These are phyloP conservation scores for Podospora pseudoanserina DNA, from an alignment of 495 filamentous ascomycete species.

Conservation along the genomic window DNA sequence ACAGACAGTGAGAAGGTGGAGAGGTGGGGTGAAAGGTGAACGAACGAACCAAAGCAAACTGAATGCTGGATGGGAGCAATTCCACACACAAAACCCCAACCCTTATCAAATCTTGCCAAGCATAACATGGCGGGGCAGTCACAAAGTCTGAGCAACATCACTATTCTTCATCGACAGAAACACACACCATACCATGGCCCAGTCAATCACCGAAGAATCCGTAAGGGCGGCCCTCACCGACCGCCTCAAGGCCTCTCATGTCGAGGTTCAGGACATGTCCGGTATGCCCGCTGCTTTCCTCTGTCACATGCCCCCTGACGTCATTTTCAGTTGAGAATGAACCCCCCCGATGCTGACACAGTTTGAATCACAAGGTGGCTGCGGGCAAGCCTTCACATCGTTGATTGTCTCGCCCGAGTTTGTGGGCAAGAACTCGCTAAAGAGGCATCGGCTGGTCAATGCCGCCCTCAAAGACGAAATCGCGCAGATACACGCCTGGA, in stretches of 20 bases:
- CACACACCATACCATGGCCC: conserved; percentile 47
- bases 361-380: conserved; percentile 57
- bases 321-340: conserved; percentile 12
- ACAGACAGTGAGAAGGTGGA: not conserved
- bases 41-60: no score
- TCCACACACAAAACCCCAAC: conserved; percentile 13
- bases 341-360: conserved; percentile 3
- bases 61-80: not conserved
- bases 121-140: conserved; percentile 16
- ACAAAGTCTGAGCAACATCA: conserved; percentile 3
- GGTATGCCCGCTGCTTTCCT: conserved; percentile 51
- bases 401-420: conserved; percentile 88
- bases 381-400: conserved; percentile 91
- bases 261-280: conserved; percentile 90
- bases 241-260: conserved; percentile 73
- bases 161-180: conserved; percentile 14
- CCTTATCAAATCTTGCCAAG: conserved; percentile 8
- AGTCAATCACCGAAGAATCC: conserved; percentile 64
- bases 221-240: conserved; percentile 66
- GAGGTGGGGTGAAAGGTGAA: not conserved
- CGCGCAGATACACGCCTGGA: conserved; percentile 96
- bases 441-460: conserved; percentile 87
- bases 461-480: conserved; percentile 86
- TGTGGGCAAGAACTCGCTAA: conserved; percentile 79
- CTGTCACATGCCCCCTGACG: conserved; percentile 20